phyloP scores from a whole-genome alignment of 192 early-diverging fungal species.

The Geranomyces michiganensis region DNA sequence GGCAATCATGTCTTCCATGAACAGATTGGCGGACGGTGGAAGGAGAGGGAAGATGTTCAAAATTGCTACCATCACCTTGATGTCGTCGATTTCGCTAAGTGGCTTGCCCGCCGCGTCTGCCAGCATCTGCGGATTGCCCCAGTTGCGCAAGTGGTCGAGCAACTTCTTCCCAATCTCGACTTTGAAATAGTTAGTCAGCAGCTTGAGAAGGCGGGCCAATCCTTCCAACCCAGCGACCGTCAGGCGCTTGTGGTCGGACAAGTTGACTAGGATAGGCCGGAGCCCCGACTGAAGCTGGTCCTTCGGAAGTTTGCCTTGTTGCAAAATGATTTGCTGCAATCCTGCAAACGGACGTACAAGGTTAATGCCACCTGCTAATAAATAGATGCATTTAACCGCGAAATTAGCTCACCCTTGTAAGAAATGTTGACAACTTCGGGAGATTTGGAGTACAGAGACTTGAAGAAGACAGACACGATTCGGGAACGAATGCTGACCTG shows the following conservation, averaged over 20 bases:
- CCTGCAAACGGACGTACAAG: constrained; percentile 39
- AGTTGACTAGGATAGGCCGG: constrained; percentile 91
- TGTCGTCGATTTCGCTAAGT: constrained; percentile 88
- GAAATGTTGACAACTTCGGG: constrained; percentile 94
- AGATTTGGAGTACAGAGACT: constrained; percentile 93
- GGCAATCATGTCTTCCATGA: constrained; percentile 89
- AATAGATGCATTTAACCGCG: background rate
- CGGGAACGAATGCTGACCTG: constrained; percentile 80
- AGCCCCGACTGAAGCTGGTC: constrained; percentile 95
- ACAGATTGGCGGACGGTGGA: constrained; percentile 86
- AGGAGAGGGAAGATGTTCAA: constrained; percentile 91
- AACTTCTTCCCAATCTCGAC: constrained; percentile 98
- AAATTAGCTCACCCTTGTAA: constrained; percentile 68
- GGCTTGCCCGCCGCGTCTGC: constrained; percentile 80
- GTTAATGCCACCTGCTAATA: background rate
- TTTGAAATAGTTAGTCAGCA: constrained; percentile 98
- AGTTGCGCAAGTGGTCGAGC: constrained; percentile 90
- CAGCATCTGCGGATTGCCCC: constrained; percentile 86
- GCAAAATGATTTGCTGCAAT: constrained; percentile 74
- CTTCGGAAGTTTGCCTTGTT: constrained; percentile 89
- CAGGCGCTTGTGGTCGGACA: constrained; percentile 92
- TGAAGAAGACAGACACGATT: constrained; percentile 98
- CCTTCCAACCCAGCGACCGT: constrained; percentile 93
- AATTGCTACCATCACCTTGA: constrained; percentile 93
- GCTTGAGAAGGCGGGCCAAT: constrained; percentile 86